Percentiles rank a stretch among this genome's conserved stretches.
These are phyloP conservation scores for Lactarius hengduanensis DNA, from an alignment of 768 basidiomycete species.

Conservation along the genomic window DNA sequence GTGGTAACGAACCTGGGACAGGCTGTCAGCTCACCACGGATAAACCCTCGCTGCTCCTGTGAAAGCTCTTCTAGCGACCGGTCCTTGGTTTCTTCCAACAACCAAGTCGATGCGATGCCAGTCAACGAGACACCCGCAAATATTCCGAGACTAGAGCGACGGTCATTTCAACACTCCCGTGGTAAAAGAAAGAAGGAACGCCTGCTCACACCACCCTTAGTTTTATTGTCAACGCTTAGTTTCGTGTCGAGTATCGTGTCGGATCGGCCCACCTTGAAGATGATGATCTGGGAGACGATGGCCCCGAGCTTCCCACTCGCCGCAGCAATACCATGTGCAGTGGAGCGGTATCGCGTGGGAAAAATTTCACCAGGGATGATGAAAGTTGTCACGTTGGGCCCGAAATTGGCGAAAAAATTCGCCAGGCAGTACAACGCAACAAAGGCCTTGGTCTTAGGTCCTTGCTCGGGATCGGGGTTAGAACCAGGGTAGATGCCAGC, in stretches of 20 bases:
- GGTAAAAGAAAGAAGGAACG: not conserved
- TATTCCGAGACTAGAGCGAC: conserved; percentile 38
- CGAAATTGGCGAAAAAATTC: conserved; percentile 46
- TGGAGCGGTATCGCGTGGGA: conserved; percentile 46
- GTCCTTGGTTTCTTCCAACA: conserved; percentile 44
- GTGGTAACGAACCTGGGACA: not conserved
- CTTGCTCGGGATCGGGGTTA: conserved; percentile 37
- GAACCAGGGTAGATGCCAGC: conserved; percentile 20
- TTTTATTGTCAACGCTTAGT: conserved; percentile 1
- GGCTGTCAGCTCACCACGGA: conserved; percentile 19
- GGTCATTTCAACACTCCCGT: not conserved
- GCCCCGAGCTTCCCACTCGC: conserved; percentile 47
- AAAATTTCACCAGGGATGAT: conserved; percentile 45
- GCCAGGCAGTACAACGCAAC: conserved; percentile 41
- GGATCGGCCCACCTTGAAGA: conserved; percentile 32
- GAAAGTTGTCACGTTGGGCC: conserved; percentile 46
- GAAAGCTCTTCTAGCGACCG: conserved; percentile 38
- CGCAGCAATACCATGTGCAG: conserved; percentile 45
- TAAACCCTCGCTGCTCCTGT: conserved; percentile 36
- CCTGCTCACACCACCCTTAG: conserved; percentile 37
- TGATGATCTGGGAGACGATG: conserved; percentile 41
- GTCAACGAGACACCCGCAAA: conserved; percentile 47
- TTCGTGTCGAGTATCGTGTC: conserved; percentile 11
- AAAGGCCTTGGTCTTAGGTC: conserved; percentile 35
- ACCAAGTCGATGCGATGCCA: conserved; percentile 41